Evolutionary conservation across 352 stramenopile species (phyloP), one percentile per base, ranked within the genome.

Genomic region (Globisporangium cystogenes): DNA sequence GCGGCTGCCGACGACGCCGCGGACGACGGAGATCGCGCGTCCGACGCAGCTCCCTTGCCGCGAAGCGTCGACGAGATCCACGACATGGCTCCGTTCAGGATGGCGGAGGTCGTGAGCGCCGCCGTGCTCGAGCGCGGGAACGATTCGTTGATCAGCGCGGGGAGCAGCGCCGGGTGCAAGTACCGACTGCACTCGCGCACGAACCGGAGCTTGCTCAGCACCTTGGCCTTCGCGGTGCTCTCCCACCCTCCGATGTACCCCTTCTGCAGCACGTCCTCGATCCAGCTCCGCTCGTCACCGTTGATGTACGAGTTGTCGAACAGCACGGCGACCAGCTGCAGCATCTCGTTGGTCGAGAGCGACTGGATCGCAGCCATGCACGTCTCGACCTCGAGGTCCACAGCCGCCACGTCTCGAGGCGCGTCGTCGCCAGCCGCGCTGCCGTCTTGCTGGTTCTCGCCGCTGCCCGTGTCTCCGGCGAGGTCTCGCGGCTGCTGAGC

Each of bases 191-290:
- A 90, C 42, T 90, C 72, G 6, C 81, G 76, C 18, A 92, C 75
- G 53, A 91, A 90, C 6, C 72, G 72, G 35, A 95, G 60, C 48
- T 90, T 87, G 4, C 64, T 62, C 27, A 90, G 23, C 4, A 95
- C 78, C 23, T 79, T 75, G 4, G 63, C 24, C 57, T 90, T 90
- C 26, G 82, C 80, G 1, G 72, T 84, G 20, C 57, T 70, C 51
- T 90, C 82, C 82, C 82, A 90, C 2, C 79, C 77, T 42, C 77
- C 80, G 26, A 93, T 90, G 46, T 90, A 90, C 0, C 82, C 82
- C 41, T 88, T 86, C 44, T 90, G 82, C 7, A 93, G 69, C 27
- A 93, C 60, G 51, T 90, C 80, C 57, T 85, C 78, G 57, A 93
- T 83, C 10, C 72, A 66, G 59, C 81, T 64, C 6, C 69, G 57